These are phyloP conservation scores for Suillus variegatus DNA, from an alignment of 768 basidiomycete species.

Conservation along the genomic window DNA sequence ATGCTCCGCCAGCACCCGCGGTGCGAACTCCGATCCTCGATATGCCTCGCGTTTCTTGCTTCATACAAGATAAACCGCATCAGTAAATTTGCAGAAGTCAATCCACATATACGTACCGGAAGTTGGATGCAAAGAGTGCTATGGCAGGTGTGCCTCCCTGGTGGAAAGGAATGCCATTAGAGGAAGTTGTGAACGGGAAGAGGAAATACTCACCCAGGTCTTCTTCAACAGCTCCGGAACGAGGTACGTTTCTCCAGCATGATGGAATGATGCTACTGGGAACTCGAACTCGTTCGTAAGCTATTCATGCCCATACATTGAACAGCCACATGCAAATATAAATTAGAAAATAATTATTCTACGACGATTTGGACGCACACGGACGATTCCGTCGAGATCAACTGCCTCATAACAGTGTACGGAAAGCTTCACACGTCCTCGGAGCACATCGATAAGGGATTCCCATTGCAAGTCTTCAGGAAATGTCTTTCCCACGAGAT, in stretches of 20 bases:
- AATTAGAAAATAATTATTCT: not conserved
- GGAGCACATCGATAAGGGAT: conserved; percentile 71
- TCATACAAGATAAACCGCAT: not conserved
- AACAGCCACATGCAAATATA: not conserved
- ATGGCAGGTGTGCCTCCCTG: conserved; percentile 71
- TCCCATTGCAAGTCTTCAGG: conserved; percentile 76
- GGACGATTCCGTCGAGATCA: conserved; percentile 70
- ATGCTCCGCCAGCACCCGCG: conserved; percentile 67
- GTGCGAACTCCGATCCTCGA: conserved; percentile 77
- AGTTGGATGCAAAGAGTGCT: conserved; percentile 70
- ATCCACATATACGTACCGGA: conserved; percentile 27
- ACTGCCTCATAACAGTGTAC: conserved; percentile 54
- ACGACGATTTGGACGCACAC: conserved; percentile 38
- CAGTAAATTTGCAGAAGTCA: no score
- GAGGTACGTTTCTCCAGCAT: conserved; percentile 81
- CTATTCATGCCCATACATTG: conserved; percentile 30
- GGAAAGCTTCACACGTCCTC: conserved; percentile 65
- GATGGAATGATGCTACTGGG: conserved; percentile 74
- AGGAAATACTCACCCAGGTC: conserved; percentile 48
- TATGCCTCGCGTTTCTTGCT: conserved; percentile 84
- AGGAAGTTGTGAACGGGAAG: not conserved
- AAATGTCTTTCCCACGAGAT: conserved; percentile 38
- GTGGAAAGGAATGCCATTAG: not conserved
- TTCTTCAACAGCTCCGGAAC: conserved; percentile 76
- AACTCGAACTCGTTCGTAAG: conserved; percentile 86